A percentile compares a stretch with the other conserved stretches of the same genome.
Evolutionary conservation across 495 filamentous ascomycete genomes (phyloP).

Genomic region (Trichoderma gamsii): DNA sequence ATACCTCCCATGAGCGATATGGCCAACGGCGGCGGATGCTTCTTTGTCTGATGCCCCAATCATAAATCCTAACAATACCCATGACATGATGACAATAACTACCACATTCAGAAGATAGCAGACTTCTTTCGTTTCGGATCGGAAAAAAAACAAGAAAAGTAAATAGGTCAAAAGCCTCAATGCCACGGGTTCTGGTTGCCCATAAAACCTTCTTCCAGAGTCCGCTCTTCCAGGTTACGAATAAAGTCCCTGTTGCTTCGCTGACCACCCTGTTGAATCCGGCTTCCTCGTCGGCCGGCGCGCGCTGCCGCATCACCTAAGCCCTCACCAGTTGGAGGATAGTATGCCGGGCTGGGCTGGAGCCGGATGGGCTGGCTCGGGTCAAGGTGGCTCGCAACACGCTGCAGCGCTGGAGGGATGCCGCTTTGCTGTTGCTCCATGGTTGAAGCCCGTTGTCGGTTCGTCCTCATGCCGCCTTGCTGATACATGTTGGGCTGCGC

Average conservation of each 20-base stretch:
- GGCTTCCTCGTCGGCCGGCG: conserved; percentile 69
- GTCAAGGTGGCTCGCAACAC: conserved; percentile 95
- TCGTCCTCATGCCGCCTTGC: conserved; percentile 76
- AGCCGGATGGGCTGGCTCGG: conserved; percentile 89
- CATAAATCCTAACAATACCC: no score
- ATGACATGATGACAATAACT: no score
- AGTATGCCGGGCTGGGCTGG: conserved; percentile 96
- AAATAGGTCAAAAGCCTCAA: conserved; percentile 24
- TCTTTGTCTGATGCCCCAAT: no score
- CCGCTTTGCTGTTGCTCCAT: conserved; percentile 90
- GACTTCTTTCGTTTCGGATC: not conserved
- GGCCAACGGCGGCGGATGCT: no score
- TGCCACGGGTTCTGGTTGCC: conserved; percentile 48
- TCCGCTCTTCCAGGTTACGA: conserved; percentile 86
- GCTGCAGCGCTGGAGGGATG: conserved; percentile 85
- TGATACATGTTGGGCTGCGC: conserved; percentile 69
- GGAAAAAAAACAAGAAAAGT: not conserved
- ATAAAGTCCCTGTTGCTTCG: conserved; percentile 81
- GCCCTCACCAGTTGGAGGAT: conserved; percentile 90
- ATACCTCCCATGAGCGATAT: no score
- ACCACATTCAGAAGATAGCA: no score
- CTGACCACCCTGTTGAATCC: conserved; percentile 52
- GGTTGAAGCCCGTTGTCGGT: conserved; percentile 86
- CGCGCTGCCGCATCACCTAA: conserved; percentile 53
- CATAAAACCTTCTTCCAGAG: conserved; percentile 77